Conservation (phyloP, 2,329 filamentous ascomycete genomes). For the Lasiodiplodia sp. region DNA sequence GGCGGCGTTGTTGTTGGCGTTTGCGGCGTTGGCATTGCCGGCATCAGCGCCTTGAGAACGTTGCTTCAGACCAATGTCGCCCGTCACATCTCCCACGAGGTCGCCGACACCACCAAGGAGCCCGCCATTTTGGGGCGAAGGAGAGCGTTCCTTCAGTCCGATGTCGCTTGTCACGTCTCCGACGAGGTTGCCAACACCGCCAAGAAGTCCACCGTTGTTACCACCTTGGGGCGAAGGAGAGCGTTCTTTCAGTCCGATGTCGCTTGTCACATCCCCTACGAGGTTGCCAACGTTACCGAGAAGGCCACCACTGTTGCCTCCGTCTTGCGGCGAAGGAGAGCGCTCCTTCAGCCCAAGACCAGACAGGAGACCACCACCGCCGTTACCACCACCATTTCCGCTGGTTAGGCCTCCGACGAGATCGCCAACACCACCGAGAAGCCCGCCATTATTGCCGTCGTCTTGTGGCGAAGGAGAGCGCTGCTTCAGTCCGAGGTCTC, state of each 20-base stretch:
- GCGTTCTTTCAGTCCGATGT: background rate
- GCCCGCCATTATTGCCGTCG: background rate
- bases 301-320: background rate
- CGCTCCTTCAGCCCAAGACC: slow-evolving; percentile 19
- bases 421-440: background rate
- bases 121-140: background rate
- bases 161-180: slow-evolving; percentile 5
- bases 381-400: background rate
- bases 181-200: background rate
- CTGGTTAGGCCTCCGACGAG: background rate
- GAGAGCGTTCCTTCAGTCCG: slow-evolving; percentile 16
- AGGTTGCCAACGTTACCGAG: background rate
- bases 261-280: background rate
- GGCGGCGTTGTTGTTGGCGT: background rate
- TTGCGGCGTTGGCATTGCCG: background rate
- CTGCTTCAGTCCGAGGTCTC: background rate
- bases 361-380: background rate
- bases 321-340: background rate
- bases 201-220: background rate
- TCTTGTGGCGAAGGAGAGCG: background rate
- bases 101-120: background rate
- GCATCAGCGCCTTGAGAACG: background rate
- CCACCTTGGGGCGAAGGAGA: background rate
- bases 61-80: background rate
- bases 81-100: background rate